Evolutionary conservation across 805 yeast genomes (phyloP), one percentile per base, ranked within the genome.

Genomic region (Suhomyces sp.): DNA sequence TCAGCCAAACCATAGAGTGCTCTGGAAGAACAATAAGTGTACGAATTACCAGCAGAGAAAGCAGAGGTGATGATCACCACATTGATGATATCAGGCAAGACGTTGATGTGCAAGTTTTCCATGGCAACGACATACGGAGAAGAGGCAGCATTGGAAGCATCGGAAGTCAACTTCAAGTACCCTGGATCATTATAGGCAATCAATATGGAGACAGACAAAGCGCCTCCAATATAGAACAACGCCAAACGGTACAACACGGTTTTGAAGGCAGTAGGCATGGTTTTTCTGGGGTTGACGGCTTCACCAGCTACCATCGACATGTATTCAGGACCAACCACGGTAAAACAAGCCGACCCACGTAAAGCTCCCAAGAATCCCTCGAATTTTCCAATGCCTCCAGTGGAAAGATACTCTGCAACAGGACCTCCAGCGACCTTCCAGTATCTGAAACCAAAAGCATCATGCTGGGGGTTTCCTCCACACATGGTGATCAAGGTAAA

Each of bases 271-370:
- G 70, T 71, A n/a, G 93, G 88, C 53, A 88, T 63, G 5, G 78
- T 78, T 36, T 74, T 74, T 34, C 91, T 72, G 7, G 95, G 95
- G 46, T 79, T 68, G 21, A 72, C 64, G 2, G 86, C 78, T 55
- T 88, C 95, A 30, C 95, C 88, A 3, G 95, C 95, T 21, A 86
- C 78, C 84, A 84, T 81, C 1, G 91, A 74, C 22, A 88, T 76
- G 48, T 84, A 83, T 58, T 88, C 96, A 2, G 95, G 95, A 0
- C 95, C 96, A 3, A 86, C 86, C 44, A 84, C 79, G 12, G 93
- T 83, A 55, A 82, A 87, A 19, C 83, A 68, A 6, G 95, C 95
- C 4, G 44, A 40, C 41, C 77, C 78, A 35, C 76, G 70, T 29
- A 85, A 57, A 42, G 90, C 82, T 0, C 80, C 72, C 48, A 83